Base-by-base conservation (phyloP, 1,284 basidiomycete genomes). In the Neotropicomus parvogracilis region DNA sequence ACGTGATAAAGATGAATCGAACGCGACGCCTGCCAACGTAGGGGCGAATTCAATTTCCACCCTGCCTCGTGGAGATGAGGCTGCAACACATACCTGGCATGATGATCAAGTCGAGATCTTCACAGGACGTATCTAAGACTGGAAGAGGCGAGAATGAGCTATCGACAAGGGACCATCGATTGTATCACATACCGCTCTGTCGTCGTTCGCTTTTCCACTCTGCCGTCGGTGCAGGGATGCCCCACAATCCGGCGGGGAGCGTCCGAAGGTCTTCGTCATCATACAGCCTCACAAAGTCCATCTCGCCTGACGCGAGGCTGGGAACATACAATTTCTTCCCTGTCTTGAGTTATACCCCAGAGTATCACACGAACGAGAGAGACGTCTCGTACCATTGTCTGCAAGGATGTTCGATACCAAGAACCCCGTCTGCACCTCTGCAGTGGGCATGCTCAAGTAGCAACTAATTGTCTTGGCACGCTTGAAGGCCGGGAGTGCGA, bases 371-470 rank as follows among this genome's bases (percentile, higher is more conserved):
- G 19, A n/a, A 50, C 13, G n/a, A 49, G 34, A 34, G 19, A 28
- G 16, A 44, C 11, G 16, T 6, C 2, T 13, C 63, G 20, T 49
- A 70, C 66, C 56, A 9, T 17, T 42, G 54, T 68, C 54, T 17
- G 54, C 49, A 14, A 69, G 43, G 24, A 65, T 53, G 9, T 46
- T 26, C 14, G 52, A 41, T 4, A 64, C 44, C 39, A 89, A 59
- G 1, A 61, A 58, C 9, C 71, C 60, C 1, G 88, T 89, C 56
- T 83, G 75, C 34, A 82, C 70, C 58, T 90, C 88, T 9, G 75
- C 83, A 10, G 74, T 62, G 12, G 85, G 83, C 87, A 90, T 89
- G 66, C 79, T 88, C 39, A 90, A 70, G 62, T 84, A 90, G 64
- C 88, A 90, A 68, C 84, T 81, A 26, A 88, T 62, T 13, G 71